Conservation (phyloP, 164 flowering plant genomes). For the Nymphaea colorata region DNA sequence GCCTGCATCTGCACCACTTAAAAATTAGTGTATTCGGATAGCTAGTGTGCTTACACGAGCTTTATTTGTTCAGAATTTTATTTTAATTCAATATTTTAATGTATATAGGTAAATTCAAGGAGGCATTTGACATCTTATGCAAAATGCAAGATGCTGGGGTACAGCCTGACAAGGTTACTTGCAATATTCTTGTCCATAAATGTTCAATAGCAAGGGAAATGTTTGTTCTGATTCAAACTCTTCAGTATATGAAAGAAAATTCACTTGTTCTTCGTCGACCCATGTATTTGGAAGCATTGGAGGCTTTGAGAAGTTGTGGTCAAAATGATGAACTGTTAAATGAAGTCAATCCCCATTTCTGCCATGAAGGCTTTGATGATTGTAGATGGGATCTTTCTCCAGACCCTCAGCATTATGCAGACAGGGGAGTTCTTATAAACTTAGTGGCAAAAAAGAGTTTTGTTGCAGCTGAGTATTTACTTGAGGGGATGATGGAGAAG, state of each 20-base stretch:
- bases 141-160: constrained; percentile 85
- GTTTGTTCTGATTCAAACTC: constrained; percentile 31
- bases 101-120: constrained; percentile 13
- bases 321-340: constrained; percentile 49
- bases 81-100: too few species aligned
- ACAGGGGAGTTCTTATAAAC: constrained; percentile 26
- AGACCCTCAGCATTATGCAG: constrained; percentile 13
- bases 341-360: constrained; percentile 64
- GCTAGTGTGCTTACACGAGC: too few species aligned
- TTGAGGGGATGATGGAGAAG: constrained; percentile 24
- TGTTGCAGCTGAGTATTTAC: constrained; percentile 41
- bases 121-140: constrained; percentile 55
- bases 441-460: constrained; percentile 42
- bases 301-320: constrained; percentile 35
- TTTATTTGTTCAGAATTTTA: too few species aligned
- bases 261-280: constrained; percentile 61
- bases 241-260: constrained; percentile 59
- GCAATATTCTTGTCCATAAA: constrained; percentile 71
- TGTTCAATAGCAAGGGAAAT: constrained; percentile 49
- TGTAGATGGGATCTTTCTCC: constrained; percentile 1
- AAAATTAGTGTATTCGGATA: too few species aligned
- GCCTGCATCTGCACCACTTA: too few species aligned
- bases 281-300: constrained; percentile 48
- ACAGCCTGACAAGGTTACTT: constrained; percentile 77
- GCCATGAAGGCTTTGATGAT: constrained; percentile 11